Evolutionary conservation across 2,329 filamentous ascomycete species (phyloP), one percentile per base, ranked within the genome.

Genomic region (Arachnomyces sp.): DNA sequence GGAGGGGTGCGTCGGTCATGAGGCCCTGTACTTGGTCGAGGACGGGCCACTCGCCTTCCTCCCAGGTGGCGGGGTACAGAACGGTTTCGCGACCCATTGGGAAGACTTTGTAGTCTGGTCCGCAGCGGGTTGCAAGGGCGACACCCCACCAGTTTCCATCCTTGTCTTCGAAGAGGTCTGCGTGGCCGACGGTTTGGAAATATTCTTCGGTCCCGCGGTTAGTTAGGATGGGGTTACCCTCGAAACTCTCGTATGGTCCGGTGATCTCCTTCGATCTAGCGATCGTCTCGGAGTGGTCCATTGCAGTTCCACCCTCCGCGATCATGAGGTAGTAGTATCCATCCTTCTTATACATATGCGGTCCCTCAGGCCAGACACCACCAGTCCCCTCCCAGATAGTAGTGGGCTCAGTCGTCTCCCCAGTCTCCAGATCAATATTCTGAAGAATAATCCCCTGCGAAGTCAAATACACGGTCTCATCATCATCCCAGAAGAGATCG

Each of bases 301-400:
- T 48, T 1, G 66, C 66, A 0, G 71, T 74, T 2, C 71, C 71
- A 43, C 69, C 69, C 54, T 75, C 71, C 0, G 70, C 67, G 2
- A 64, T 63, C 8, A 73, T 47, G 2, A 74, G 54, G 41, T 74
- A 74, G 44, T 73, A 74, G 49, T 57, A 73, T 0, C 60, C 65
- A 33, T 72, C 67, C 38, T 65, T 67, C 32, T 56, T 60, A 46
- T 71, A 73, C 20, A 76, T 58, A 36, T 75, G 72, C 0, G 73
- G 72, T 0, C 72, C 73, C 45, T 75, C 73, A 0, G 73, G 70
- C 44, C 60, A 63, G 12, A 52, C 49, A 7, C 57, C 64, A 1
- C 66, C 65, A 1, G 63, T 68, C 7, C 67, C 67, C 13, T 63
- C 63, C 65, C 66, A 70, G 11, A 67, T 39, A 4, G 34, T 16